A percentile compares a stretch with the other conserved stretches of the same genome.
Conservation (phyloP, 2,329 filamentous ascomycete genomes). For the Beauveria australis region DNA sequence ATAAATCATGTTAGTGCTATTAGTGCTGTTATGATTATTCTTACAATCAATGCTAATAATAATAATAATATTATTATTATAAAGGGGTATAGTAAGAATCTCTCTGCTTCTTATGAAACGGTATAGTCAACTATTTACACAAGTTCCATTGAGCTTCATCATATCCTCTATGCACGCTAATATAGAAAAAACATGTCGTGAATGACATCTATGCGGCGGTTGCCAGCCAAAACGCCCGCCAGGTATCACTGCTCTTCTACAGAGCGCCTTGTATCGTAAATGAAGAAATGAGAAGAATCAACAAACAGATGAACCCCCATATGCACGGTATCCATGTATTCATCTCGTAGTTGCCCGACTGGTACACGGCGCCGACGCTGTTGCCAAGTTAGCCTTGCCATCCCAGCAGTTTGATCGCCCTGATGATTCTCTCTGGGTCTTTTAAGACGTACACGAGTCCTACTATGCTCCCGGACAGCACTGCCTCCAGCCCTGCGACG, state of each 20-base stretch:
- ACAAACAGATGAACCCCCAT: conserved; percentile 77
- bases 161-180: not conserved
- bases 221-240: not conserved
- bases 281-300: conserved; percentile 76
- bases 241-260: conserved; percentile 30
- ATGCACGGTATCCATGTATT: conserved; percentile 90
- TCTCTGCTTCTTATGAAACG: too few relatives aligned
- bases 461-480: conserved; percentile 73
- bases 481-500: conserved; percentile 65
- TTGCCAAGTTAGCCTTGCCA: conserved; percentile 13
- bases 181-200: not conserved
- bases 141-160: not conserved
- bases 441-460: conserved; percentile 60
- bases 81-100: too few relatives aligned
- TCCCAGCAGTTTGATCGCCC: not conserved
- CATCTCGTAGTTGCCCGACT: conserved; percentile 78
- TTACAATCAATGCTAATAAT: too few relatives aligned
- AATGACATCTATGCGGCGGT: not conserved
- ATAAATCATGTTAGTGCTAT: too few relatives aligned
- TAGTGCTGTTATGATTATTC: too few relatives aligned
- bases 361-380: conserved; percentile 73
- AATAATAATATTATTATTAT: too few relatives aligned
- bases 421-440: not conserved
- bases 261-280: conserved; percentile 90
- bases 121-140: too few relatives aligned